A percentile compares a stretch with the other conserved stretches of the same genome.
Conservation (phyloP, 192 early-diverging fungal genomes). For the Coemansia sp. region DNA sequence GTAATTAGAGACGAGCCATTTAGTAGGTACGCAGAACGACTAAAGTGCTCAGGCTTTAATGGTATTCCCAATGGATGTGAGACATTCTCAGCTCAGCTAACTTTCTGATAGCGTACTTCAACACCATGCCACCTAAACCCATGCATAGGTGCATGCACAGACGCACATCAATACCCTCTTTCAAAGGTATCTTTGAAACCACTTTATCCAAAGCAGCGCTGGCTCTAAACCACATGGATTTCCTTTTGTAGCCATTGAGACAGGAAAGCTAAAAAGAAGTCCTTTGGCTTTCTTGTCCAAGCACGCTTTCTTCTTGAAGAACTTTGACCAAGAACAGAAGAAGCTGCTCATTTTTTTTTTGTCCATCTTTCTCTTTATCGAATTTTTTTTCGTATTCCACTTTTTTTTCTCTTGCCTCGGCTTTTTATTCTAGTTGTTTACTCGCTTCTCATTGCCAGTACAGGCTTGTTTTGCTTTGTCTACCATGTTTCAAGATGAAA, state of each 20-base stretch:
- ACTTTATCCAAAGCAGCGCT: background rate
- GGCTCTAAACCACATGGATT: background rate
- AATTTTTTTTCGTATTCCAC: background rate
- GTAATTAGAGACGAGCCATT: background rate
- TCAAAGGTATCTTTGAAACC: background rate
- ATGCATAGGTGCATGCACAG: background rate
- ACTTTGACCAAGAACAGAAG: background rate
- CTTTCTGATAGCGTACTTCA: background rate
- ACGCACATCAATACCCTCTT: background rate
- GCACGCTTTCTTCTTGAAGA: background rate
- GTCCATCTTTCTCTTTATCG: background rate
- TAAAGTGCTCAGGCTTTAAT: background rate
- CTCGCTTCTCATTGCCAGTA: background rate
- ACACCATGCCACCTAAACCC: background rate
- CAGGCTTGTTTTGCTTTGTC: background rate
- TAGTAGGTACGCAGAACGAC: background rate
- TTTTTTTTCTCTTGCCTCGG: background rate
- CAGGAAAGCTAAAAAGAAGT: background rate
- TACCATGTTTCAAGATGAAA: background rate
- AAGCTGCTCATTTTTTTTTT: background rate
- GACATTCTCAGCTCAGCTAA: background rate
- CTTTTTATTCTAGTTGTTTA: background rate
- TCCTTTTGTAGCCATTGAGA: constrained; percentile 1
- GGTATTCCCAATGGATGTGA: background rate
- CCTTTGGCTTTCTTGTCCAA: background rate